Conservation (phyloP, 2,329 filamentous ascomycete species). For the Cytospora leucostoma region DNA sequence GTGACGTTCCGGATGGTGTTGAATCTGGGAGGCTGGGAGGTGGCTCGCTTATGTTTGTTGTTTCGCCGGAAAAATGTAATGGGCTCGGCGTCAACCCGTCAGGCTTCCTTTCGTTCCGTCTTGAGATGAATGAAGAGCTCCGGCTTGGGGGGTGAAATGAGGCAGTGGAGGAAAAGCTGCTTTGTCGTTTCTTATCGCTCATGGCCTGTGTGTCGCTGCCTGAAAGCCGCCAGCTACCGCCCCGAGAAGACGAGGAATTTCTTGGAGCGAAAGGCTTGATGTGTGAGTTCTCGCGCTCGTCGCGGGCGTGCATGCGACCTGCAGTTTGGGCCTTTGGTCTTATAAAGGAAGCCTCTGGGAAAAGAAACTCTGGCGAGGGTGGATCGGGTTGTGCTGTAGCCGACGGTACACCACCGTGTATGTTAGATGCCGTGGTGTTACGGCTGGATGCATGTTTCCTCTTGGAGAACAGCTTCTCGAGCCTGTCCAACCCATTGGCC, state of each 20-base stretch:
- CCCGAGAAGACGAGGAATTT: slow-evolving; percentile 20
- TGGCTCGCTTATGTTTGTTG: slow-evolving; percentile 10
- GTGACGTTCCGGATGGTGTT: background rate
- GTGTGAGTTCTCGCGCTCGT: slow-evolving; percentile 39
- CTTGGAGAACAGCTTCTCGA: slow-evolving; percentile 57
- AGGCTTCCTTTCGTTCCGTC: slow-evolving; percentile 29
- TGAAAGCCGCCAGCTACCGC: slow-evolving; percentile 15
- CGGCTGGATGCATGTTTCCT: slow-evolving; percentile 37
- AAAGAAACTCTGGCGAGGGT: slow-evolving; percentile 39
- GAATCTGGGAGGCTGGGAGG: slow-evolving; percentile 11
- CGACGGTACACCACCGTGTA: slow-evolving; percentile 23
- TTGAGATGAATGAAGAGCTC: slow-evolving; percentile 29
- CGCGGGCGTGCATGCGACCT: slow-evolving; percentile 54
- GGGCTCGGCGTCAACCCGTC: slow-evolving; percentile 16
- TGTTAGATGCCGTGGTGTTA: slow-evolving; percentile 29
- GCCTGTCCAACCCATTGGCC: slow-evolving; percentile 50
- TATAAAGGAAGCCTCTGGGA: slow-evolving; percentile 57
- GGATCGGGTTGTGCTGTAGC: slow-evolving; percentile 17
- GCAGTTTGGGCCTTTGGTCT: slow-evolving; percentile 51
- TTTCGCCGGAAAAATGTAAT: slow-evolving; percentile 25
- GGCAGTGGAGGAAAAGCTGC: slow-evolving; percentile 17
- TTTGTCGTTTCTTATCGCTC: slow-evolving; percentile 16
- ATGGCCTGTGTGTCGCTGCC: slow-evolving; percentile 19
- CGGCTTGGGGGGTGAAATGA: slow-evolving; percentile 28
- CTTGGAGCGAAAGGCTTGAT: slow-evolving; percentile 13